Evolutionary conservation across 140 eudicot genomes (phyloP).

Genomic region (Stevia rebaudiana): DNA sequence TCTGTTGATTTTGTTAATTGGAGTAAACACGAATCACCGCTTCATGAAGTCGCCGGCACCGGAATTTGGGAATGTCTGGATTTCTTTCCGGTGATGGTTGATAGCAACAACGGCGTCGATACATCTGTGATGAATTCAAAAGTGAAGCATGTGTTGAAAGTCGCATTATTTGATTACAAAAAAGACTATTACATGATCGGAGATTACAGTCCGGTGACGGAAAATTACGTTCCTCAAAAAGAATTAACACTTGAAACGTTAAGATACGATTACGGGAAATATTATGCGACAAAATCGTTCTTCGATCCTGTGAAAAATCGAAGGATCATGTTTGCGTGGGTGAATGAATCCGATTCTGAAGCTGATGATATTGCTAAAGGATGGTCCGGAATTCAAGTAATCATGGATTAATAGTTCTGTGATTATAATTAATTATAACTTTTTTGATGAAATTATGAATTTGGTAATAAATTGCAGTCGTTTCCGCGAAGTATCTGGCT

Average conservation of each 20-base stretch:
- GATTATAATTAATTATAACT: not conserved
- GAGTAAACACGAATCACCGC: conserved; percentile 35
- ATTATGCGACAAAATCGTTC: conserved; percentile 61
- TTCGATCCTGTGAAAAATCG: conserved; percentile 49
- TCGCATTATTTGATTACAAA: conserved; percentile 23
- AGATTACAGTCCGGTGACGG: conserved; percentile 34
- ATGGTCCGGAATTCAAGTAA: conserved; percentile 43
- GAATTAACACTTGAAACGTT: conserved; percentile 32
- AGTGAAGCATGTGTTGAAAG: conserved; percentile 52
- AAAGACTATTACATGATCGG: conserved; percentile 55
- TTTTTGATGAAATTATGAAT: not conserved
- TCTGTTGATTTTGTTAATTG: conserved; percentile 51
- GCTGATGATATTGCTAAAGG: conserved; percentile 44
- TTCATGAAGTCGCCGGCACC: conserved; percentile 38
- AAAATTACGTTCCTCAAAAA: conserved; percentile 30
- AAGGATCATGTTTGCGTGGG: conserved; percentile 64
- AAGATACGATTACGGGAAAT: conserved; percentile 68
- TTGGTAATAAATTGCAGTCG: conserved; percentile 34
- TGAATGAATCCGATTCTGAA: conserved; percentile 40
- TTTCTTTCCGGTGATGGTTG: conserved; percentile 51
- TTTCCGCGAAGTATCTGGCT: conserved; percentile 67
- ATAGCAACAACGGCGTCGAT: conserved; percentile 40
- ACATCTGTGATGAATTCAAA: conserved; percentile 27
- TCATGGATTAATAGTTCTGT: not conserved
- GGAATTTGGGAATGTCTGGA: conserved; percentile 83